Percentiles rank a stretch among this genome's conserved stretches.
Evolutionary conservation across 345 rosid genomes (phyloP).

Genomic region (Syzygium jambos): DNA sequence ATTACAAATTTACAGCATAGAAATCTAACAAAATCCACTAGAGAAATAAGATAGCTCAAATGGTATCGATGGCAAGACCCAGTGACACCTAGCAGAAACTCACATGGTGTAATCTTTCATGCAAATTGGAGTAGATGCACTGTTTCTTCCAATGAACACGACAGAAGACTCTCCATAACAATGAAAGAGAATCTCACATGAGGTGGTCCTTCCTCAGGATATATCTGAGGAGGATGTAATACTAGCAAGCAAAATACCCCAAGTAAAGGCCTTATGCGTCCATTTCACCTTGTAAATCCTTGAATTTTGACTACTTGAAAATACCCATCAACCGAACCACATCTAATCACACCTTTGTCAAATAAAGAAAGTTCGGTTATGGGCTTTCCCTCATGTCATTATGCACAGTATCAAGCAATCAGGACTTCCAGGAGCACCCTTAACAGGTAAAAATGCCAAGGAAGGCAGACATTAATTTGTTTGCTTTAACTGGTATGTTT

Average conservation of each 20-base stretch:
- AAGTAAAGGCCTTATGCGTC: neutral
- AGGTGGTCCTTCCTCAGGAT: neutral
- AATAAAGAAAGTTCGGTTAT: neutral
- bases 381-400: neutral
- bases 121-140: neutral
- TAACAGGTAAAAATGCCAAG: neutral
- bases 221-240: neutral
- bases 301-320: neutral
- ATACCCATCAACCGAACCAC: neutral
- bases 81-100: neutral
- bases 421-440: neutral
- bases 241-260: neutral
- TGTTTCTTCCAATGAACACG: neutral
- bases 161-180: neutral
- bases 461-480: neutral
- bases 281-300: neutral
- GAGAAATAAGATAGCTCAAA: neutral
- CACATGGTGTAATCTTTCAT: neutral
- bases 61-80: neutral
- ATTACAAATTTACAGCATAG: neutral
- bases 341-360: neutral
- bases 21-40: neutral
- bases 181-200: neutral
- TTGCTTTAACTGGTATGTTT: neutral
- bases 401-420: neutral